These are phyloP conservation scores for Pestalotiopsis fici DNA, from an alignment of 2,329 filamentous ascomycete genomes.

Conservation along the genomic window DNA sequence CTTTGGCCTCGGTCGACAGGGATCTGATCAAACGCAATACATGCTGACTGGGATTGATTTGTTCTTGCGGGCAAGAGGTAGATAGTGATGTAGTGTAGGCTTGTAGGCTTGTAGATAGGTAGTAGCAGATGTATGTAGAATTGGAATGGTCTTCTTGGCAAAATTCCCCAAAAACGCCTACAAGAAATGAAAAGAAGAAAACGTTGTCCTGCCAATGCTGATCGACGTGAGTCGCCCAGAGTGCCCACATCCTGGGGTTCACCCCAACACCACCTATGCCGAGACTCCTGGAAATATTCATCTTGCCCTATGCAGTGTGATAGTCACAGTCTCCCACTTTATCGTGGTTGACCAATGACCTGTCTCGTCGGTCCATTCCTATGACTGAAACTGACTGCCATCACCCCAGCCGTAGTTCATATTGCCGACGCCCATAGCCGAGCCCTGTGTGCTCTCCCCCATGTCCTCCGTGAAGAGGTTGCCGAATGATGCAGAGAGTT, in stretches of 20 bases:
- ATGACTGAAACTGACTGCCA: conserved; percentile 4
- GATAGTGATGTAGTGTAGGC: background rate
- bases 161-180: background rate
- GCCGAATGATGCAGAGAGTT: conserved; percentile 11
- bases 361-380: background rate
- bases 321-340: background rate
- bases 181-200: background rate
- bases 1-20: no score
- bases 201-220: background rate
- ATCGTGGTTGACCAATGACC: no score
- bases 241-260: background rate
- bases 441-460: background rate
- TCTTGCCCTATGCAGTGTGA: background rate
- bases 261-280: background rate
- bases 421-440: background rate
- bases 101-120: background rate
- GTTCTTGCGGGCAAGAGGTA: background rate
- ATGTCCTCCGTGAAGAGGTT: conserved; percentile 11
- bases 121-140: background rate
- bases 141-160: background rate
- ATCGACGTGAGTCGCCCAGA: background rate
- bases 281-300: background rate
- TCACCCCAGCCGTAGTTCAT: conserved; percentile 5
- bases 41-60: no score
- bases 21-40: no score